Base-by-base conservation (phyloP, 768 basidiomycete species). In the Amanita rubescens region DNA sequence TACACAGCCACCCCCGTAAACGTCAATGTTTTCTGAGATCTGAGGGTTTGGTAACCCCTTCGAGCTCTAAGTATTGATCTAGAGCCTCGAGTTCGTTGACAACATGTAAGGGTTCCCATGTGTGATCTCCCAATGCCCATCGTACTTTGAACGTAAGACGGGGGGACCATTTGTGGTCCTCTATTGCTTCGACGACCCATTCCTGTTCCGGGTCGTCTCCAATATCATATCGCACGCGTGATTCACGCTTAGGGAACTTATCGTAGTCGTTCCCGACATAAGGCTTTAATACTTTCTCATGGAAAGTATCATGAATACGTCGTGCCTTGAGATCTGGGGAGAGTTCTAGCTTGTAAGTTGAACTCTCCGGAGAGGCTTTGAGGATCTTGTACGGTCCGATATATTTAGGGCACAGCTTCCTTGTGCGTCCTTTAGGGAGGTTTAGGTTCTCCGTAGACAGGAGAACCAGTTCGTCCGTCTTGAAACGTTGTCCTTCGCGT, bases 351-450 rank as follows among this genome's bases (percentile, higher is more conserved):
- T 37, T 37, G 35, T 37, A 37, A 5, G 35, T 37, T 5, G 35
- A 37, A 5, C 4, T 4, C 35, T 37, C 35, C 11, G 35, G 35
- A 11, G 4, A 5, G n/a, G 35, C 35, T 12, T 12, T 5, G 4
- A 3, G 64, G 60, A 75, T 63, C 2, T 57, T 49, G 50, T 65
- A 76, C 0, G 73, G 76, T 6, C 76, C 71, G 10, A 75, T 62
- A 51, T 57, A 75, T 32, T 68, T 68, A 0, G 70, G 75, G 0
- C 64, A 20, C 0, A 76, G 57, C 46, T 75, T 75, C 6, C 58
- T 19, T 0, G 70, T 69, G 3, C 66, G 35, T 6, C 63, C 66
- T 27, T 67, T 69, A 1, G 68, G 72, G 6, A 73, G 25, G 0
- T 55, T 42, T 0, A 77, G 55, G 54, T 75, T 72, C 34, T 68